phyloP scores from a whole-genome alignment of 2,329 filamentous ascomycete species.

The Trichoderma polysporum region DNA sequence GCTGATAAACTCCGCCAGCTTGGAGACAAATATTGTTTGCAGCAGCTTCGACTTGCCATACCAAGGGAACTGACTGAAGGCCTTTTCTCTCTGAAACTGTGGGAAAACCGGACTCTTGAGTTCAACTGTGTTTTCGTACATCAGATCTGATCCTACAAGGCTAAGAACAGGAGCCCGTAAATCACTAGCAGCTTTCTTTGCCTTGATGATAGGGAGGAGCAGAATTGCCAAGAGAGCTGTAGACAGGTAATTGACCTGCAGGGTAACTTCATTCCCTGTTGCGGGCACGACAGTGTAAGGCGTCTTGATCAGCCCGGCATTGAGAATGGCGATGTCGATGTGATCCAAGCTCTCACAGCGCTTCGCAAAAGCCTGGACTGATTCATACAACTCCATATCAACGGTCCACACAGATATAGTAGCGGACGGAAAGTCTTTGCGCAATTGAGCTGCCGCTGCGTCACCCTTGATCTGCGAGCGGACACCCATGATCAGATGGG shows the following conservation, averaged over 20 bases:
- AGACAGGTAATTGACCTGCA: constrained; percentile 10
- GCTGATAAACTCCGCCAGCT: constrained; percentile 38
- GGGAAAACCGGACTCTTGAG: neutral
- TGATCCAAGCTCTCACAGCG: neutral
- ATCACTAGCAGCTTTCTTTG: neutral
- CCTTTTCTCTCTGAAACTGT: neutral
- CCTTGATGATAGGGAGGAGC: constrained; percentile 1
- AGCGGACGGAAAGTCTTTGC: constrained; percentile 28
- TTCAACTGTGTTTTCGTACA: neutral
- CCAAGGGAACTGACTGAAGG: neutral
- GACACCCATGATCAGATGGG: constrained; percentile 37
- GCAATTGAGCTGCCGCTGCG: constrained; percentile 27
- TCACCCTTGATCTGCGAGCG: constrained; percentile 34
- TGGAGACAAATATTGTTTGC: constrained; percentile 4
- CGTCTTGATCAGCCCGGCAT: neutral
- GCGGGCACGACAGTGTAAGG: neutral
- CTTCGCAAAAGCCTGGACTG: neutral
- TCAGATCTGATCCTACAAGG: neutral
- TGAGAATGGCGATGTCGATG: neutral
- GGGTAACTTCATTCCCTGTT: neutral
- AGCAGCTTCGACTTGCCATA: neutral
- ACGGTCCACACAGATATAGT: constrained; percentile 10
- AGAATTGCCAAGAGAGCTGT: neutral
- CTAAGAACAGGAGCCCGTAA: neutral
- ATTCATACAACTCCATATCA: neutral